Base-by-base conservation (phyloP, 805 yeast species). In the Vanderwaltozyma polyspora region DNA sequence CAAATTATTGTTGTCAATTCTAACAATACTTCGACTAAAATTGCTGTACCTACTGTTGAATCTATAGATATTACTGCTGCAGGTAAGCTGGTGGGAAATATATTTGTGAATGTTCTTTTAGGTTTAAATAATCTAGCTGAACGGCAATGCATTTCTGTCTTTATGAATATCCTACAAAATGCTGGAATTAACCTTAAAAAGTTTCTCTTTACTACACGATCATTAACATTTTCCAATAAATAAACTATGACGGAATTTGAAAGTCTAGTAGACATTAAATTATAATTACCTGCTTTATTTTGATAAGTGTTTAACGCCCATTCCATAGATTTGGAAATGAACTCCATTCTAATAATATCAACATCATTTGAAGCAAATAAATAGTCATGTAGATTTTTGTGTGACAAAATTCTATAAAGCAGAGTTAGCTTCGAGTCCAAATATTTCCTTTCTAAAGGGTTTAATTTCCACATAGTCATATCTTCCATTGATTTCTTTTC, bases 31-130 rank as follows among this genome's bases (percentile, higher is more conserved):
- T 85, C 95, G 19, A 76, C 83, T 37, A 80, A 64, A 2, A 67
- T 62, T 42, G 76, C 81, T 41, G 78, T 82, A 41, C 74, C 72
- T 14, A 82, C 80, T 29, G 76, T 64, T 0, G 93, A 78, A 49
- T 85, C 94, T 43, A 81, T 70, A 0, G 87, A 74, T 21, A 66
- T 48, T 28, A 74, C 77, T 31, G 60, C 59, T 49, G 79, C 77
- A 13, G 94, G 94, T 47, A 70, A 72, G 12, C 59, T 55, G 19
- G 66, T 64, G 7, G 91, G 94, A 62, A 84, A 86, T 27, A 83
- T 58, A 19, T 64, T 67, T 0, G 84, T 76, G 49, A 77, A 80
- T 0, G 74, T 67, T 59, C 84, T 69, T 57, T 71, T 76, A 24
- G 76, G 70, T 38, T 66, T 67, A 56, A 72, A 70, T 34, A 64